These are phyloP conservation scores for Striga asiatica DNA, from an alignment of 257 asterid species.

Conservation along the genomic window DNA sequence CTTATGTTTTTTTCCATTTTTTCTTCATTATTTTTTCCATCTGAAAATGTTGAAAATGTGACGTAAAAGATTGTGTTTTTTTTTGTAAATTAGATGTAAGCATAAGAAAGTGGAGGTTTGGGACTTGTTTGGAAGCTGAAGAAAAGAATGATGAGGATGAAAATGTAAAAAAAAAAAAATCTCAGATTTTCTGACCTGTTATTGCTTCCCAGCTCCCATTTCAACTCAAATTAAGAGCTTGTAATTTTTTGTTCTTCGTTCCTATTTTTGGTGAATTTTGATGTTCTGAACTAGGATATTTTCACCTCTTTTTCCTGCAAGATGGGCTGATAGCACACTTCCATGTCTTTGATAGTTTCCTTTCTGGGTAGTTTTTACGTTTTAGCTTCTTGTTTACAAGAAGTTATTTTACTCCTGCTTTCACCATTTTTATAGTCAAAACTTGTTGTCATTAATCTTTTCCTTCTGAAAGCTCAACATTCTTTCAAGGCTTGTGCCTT, in stretches of 20 bases:
- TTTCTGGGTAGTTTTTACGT: too few relatives aligned
- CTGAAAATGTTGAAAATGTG: too few relatives aligned
- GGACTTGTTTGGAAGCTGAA: not conserved
- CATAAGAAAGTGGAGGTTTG: too few relatives aligned
- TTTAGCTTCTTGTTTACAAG: not conserved
- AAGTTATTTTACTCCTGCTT: too few relatives aligned
- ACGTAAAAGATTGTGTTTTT: too few relatives aligned
- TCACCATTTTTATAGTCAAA: not conserved
- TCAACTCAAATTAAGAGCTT: not conserved
- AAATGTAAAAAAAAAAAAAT: too few relatives aligned
- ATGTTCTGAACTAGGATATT: slow-evolving; percentile 17
- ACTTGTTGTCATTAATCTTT: not conserved
- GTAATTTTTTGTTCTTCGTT: not conserved
- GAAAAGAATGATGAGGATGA: not conserved
- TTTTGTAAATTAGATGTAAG: too few relatives aligned
- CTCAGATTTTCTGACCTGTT: too few relatives aligned
- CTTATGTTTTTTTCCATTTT: not conserved
- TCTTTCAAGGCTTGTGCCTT: not conserved
- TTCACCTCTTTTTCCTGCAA: not conserved
- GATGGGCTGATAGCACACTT: slow-evolving; percentile 6
- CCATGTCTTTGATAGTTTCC: slow-evolving; percentile 10
- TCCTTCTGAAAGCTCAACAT: not conserved
- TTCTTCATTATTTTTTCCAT: not conserved
- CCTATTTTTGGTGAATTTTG: not conserved
- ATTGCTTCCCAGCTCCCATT: too few relatives aligned